A percentile compares a stretch with the other conserved stretches of the same genome.
Conservation (phyloP, 768 basidiomycete genomes). For the Phaffia australis region DNA sequence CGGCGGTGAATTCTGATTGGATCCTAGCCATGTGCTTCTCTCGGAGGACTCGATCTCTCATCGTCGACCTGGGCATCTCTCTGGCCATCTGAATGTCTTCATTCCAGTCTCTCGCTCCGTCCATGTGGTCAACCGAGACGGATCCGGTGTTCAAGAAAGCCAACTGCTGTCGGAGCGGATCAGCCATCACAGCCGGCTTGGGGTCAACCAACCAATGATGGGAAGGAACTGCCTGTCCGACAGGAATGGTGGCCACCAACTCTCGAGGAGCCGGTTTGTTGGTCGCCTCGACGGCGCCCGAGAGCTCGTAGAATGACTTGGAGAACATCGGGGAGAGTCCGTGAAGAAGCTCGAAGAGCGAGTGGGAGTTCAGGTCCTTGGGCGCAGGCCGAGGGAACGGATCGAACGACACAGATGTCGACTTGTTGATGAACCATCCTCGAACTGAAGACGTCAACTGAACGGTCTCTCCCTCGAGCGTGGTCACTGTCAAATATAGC, state of each 20-base stretch:
- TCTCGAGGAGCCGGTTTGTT: constrained; percentile 27
- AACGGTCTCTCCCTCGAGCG: constrained; percentile 41
- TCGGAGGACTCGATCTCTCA: constrained; percentile 39
- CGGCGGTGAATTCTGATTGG: constrained; percentile 40
- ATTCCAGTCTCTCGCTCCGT: constrained; percentile 43
- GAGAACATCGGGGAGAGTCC: constrained; percentile 40
- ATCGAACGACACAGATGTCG: constrained; percentile 38
- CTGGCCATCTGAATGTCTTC: constrained; percentile 42
- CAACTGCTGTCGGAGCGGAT: constrained; percentile 40
- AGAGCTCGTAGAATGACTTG: constrained; percentile 29
- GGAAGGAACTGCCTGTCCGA: constrained; percentile 40
- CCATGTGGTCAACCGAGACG: constrained; percentile 38
- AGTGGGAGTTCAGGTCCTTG: constrained; percentile 34
- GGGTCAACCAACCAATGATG: constrained; percentile 39
- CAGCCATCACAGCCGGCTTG: constrained; percentile 31
- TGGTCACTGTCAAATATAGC: constrained; percentile 40
- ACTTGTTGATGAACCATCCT: constrained; percentile 41
- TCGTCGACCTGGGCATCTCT: constrained; percentile 37
- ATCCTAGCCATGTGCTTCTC: constrained; percentile 40
- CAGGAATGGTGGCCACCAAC: constrained; percentile 38
- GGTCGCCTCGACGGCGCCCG: constrained; percentile 8
- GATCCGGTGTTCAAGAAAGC: constrained; percentile 42
- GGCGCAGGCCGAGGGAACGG: constrained; percentile 36
- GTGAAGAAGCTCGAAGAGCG: constrained; percentile 41
- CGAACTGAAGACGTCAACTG: constrained; percentile 39